Base-by-base conservation (phyloP, 345 rosid species). In the Raphanus raphanistrum region DNA sequence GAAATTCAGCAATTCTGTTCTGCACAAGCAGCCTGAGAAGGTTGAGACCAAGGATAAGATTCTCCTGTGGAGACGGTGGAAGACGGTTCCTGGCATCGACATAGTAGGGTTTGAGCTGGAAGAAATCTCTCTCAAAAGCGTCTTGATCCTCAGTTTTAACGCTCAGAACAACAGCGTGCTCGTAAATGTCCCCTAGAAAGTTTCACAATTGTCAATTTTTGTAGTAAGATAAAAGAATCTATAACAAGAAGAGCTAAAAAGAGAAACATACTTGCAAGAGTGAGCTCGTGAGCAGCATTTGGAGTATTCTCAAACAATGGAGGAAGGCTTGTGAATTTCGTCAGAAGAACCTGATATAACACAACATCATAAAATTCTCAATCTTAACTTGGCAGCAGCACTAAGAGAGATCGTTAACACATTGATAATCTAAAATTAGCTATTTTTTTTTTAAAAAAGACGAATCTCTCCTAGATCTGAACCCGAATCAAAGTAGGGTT, bases 1-100 rank as follows among this genome's bases (percentile, higher is more conserved):
- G 99, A 84, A 93, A 96, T 74, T 96, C 99, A 45, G 97, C 99
- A 83, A 96, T 96, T 83, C 98, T 82, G 63, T 93, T 93, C 77
- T 93, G 98, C 59, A 96, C 95, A 52, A 96, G 88, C 36, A 96
- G 97, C 75, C 99, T 89, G 84, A 93, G 80, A 60, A 96, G 90
- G 85, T 96, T 96, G 78, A 96, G 99, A 76, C 98, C 99, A 55
- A 89, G 81, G 77, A 96, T 88, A 12, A 90, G 88, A 79, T 90
- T 77, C 85, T 96, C 99, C 76, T 90, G 97, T 35, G 86, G 85
- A 1, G 99, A 96, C 62, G 82, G 84, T 0, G 96, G 84, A 80
- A 93, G 90, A 41, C 80, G 85, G 33, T 76, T 81, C 81, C 99
- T 96, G 86, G 92, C 98, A 84, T 95, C 97, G 0, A 97, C 92